Conservation (phyloP, 2,329 filamentous ascomycete genomes). For the Laburnicola sp. region DNA sequence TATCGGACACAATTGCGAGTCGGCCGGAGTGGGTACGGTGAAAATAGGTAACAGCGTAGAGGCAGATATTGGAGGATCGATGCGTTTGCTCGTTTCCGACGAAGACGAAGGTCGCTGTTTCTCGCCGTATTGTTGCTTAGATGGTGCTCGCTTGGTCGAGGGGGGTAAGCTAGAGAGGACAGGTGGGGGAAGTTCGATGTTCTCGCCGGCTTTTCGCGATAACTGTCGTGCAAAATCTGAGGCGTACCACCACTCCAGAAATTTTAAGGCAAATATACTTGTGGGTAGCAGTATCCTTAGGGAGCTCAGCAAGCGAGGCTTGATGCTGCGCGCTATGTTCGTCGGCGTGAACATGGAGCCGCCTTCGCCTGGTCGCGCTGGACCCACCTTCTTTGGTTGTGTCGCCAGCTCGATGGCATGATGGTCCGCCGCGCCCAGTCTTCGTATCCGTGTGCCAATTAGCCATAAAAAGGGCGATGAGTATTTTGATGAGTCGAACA, state of each 20-base stretch:
- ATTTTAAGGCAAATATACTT: constrained; percentile 96
- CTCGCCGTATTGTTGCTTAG: constrained; percentile 21
- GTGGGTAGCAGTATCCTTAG: constrained; percentile 83
- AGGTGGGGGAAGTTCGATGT: constrained; percentile 86
- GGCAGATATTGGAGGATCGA: constrained; percentile 73
- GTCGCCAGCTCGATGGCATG: constrained; percentile 71
- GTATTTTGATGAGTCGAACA: constrained; percentile 89
- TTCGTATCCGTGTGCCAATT: constrained; percentile 80
- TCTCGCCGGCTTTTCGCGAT: constrained; percentile 81
- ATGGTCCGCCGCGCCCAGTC: constrained; percentile 82
- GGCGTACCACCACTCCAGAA: constrained; percentile 98
- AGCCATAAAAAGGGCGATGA: constrained; percentile 91
- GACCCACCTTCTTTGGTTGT: constrained; percentile 48
- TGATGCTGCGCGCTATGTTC: constrained; percentile 58
- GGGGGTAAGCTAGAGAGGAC: constrained; percentile 66
- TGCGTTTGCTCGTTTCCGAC: constrained; percentile 36
- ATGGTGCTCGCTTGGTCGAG: constrained; percentile 27
- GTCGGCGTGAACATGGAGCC: constrained; percentile 70
- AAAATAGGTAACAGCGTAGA: constrained; percentile 79
- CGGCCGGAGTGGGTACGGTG: constrained; percentile 67
- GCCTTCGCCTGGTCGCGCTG: constrained; percentile 63
- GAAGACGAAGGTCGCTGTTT: constrained; percentile 28
- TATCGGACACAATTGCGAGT: constrained; percentile 78
- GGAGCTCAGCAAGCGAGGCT: constrained; percentile 69
- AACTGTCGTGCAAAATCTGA: constrained; percentile 95